phyloP scores from a whole-genome alignment of 805 yeast genomes.

The Starmerella sirachaensis region DNA sequence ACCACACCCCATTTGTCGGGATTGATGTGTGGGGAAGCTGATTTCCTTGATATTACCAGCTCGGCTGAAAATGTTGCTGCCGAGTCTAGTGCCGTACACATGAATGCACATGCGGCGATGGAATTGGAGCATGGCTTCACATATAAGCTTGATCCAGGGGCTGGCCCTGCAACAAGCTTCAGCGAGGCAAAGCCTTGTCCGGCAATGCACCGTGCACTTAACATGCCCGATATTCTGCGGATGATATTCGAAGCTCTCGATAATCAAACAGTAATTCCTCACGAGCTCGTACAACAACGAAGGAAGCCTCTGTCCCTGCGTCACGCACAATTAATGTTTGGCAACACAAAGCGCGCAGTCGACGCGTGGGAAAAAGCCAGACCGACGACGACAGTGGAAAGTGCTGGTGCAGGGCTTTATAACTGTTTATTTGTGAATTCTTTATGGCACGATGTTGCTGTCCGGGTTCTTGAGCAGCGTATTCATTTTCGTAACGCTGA shows the following conservation, averaged over 20 bases:
- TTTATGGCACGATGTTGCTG: slow-evolving; percentile 48
- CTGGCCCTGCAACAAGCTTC: too few relatives aligned
- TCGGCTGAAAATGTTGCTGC: background rate
- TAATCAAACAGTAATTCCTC: slow-evolving; percentile 43
- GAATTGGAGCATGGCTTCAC: too few relatives aligned
- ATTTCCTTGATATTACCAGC: background rate
- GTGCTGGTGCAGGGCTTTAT: slow-evolving; percentile 32
- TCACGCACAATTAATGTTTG: slow-evolving; percentile 59
- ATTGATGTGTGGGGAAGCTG: slow-evolving; percentile 3
- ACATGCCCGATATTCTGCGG: slow-evolving; percentile 63
- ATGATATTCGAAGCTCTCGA: slow-evolving; percentile 54
- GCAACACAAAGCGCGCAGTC: slow-evolving; percentile 38
- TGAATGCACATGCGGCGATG: too few relatives aligned
- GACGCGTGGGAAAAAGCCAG: slow-evolving; percentile 32
- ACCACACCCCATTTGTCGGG: slow-evolving; percentile 5
- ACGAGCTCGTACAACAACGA: slow-evolving; percentile 46
- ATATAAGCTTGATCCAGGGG: too few relatives aligned
- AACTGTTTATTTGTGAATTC: slow-evolving; percentile 60
- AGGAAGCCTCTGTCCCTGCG: slow-evolving; percentile 56
- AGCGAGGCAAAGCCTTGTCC: too few relatives aligned
- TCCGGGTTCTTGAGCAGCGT: slow-evolving; percentile 43
- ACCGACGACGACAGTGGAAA: slow-evolving; percentile 12
- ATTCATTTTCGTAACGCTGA: slow-evolving; percentile 41
- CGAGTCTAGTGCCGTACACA: too few relatives aligned
- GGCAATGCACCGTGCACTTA: slow-evolving; percentile 40